Percentiles rank a stretch among this genome's conserved stretches.
Conservation (phyloP, 805 yeast genomes). For the Candida krabiensis region DNA sequence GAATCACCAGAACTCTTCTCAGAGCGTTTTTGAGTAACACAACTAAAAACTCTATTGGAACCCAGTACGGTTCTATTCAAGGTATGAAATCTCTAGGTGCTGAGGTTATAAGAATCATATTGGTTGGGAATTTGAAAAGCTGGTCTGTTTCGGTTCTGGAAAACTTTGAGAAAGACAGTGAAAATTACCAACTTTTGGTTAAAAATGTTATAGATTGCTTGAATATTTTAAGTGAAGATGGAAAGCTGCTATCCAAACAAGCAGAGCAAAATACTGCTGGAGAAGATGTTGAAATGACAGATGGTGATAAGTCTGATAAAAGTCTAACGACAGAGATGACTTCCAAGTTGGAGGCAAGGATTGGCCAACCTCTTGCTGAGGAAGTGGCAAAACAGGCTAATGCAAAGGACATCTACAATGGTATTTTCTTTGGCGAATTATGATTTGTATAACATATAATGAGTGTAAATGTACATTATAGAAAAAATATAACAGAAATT, state of each 20-base stretch:
- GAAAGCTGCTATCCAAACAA: conserved; percentile 20
- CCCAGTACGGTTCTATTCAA: conserved; percentile 87
- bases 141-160: conserved; percentile 69
- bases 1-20: conserved; percentile 89
- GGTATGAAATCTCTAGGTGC: conserved; percentile 84
- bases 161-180: conserved; percentile 20
- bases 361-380: conserved; percentile 60
- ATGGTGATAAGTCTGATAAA: conserved; percentile 33
- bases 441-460: conserved; percentile 14
- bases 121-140: conserved; percentile 78
- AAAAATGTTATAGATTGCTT: conserved; percentile 60
- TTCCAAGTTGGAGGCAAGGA: conserved; percentile 50
- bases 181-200: conserved; percentile 25
- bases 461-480: conserved; percentile 24
- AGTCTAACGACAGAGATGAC: conserved; percentile 32
- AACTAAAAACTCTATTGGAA: conserved; percentile 77
- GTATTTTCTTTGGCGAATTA: conserved; percentile 72
- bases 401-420: conserved; percentile 53
- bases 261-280: conserved; percentile 6
- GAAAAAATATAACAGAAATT: conserved; percentile 3
- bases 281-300: conserved; percentile 35
- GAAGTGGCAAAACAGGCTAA: conserved; percentile 47
- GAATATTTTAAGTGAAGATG: conserved; percentile 42
- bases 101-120: conserved; percentile 81
- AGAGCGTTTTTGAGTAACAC: conserved; percentile 78